Percentiles rank a stretch among this genome's conserved stretches.
Evolutionary conservation across 73 alveolate species (phyloP).

Genomic region (Paramecium pentaurelia): DNA sequence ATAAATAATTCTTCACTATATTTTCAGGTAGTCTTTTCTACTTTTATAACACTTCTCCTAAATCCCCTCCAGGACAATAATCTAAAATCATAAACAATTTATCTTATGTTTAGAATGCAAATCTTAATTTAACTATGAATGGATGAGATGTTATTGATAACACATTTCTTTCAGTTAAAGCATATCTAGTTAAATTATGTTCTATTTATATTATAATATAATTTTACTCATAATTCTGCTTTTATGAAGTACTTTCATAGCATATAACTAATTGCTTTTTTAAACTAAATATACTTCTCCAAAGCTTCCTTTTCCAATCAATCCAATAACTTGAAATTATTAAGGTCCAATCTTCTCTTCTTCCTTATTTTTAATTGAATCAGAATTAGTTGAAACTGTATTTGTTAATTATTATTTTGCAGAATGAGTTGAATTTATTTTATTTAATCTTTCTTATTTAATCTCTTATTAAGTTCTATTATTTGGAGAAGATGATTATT

Average conservation of each 20-base stretch:
- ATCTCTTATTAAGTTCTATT: not conserved
- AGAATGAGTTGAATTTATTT: not conserved
- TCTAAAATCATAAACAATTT: constrained; percentile 83
- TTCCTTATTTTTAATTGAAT: constrained; percentile 42
- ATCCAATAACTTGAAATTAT: constrained; percentile 44
- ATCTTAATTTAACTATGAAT: constrained; percentile 81
- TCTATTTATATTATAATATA: constrained; percentile 10
- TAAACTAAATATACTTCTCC: constrained; percentile 87
- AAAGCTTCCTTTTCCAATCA: constrained; percentile 88
- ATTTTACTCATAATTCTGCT: constrained; percentile 60
- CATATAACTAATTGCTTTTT: constrained; percentile 68
- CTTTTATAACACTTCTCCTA: constrained; percentile 75
- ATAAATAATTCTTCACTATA: constrained; percentile 82
- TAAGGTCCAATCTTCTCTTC: constrained; percentile 61
- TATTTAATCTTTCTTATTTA: not conserved
- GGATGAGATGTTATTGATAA: constrained; percentile 81
- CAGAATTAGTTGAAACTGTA: constrained; percentile 38
- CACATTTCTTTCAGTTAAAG: constrained; percentile 93
- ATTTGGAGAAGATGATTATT: constrained; percentile 3
- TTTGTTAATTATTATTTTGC: not conserved
- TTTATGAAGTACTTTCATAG: constrained; percentile 66
- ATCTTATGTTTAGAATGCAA: constrained; percentile 91
- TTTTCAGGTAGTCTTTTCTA: constrained; percentile 87
- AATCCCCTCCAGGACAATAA: constrained; percentile 96
- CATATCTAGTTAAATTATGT: constrained; percentile 85